Conservation (phyloP, 768 basidiomycete genomes). For the Boletales sp. region DNA sequence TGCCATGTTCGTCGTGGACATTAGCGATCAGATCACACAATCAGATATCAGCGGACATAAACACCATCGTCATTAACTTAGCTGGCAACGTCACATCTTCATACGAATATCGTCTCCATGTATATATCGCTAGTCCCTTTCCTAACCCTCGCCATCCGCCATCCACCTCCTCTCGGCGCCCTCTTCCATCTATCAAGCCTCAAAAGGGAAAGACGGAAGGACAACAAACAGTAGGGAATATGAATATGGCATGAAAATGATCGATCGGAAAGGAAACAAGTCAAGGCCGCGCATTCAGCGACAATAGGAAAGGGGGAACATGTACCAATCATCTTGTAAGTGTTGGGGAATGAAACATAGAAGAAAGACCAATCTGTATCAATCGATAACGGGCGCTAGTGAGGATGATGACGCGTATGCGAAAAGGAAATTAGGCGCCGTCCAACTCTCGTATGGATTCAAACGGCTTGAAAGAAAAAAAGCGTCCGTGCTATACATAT, state of each 20-base stretch:
- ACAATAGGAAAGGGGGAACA: slow-evolving; percentile 21
- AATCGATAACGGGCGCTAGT: slow-evolving; percentile 34
- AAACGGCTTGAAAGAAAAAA: slow-evolving; percentile 56
- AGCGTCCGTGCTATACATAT: slow-evolving; percentile 69
- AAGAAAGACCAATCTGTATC: slow-evolving; percentile 25
- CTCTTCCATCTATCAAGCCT: slow-evolving; percentile 70
- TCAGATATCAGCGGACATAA: neutral
- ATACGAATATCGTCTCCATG: slow-evolving; percentile 1
- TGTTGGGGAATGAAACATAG: slow-evolving; percentile 20
- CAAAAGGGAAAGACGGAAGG: slow-evolving; percentile 62
- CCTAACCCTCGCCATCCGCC: slow-evolving; percentile 14
- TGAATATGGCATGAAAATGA: slow-evolving; percentile 23
- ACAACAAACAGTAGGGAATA: slow-evolving; percentile 46
- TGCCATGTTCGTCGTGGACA: slow-evolving; percentile 12
- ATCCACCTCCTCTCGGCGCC: slow-evolving; percentile 45
- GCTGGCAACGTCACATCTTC: neutral
- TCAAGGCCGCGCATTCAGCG: slow-evolving; percentile 17
- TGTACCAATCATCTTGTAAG: slow-evolving; percentile 21
- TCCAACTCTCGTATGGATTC: slow-evolving; percentile 9
- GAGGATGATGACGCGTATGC: slow-evolving; percentile 20
- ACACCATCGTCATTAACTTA: slow-evolving; percentile 6
- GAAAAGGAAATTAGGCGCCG: slow-evolving; percentile 31
- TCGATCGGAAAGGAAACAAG: slow-evolving; percentile 10
- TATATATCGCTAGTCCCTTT: slow-evolving; percentile 1
- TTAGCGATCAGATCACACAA: too few species aligned